Evolutionary conservation across 345 rosid genomes (phyloP), one percentile per base, ranked within the genome.

Genomic region (Tarenaya hassleriana): DNA sequence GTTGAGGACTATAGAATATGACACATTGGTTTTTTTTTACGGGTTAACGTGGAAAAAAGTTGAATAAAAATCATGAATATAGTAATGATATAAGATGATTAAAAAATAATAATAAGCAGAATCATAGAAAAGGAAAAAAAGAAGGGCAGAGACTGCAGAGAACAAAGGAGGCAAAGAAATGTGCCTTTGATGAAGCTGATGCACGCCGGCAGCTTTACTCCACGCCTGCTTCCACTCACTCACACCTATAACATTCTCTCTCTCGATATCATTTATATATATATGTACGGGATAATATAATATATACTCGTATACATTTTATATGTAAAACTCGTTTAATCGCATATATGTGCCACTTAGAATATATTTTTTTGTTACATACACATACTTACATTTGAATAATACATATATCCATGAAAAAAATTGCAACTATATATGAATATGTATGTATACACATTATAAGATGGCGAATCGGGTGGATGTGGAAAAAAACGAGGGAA

Each of bases 191-290:
- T 83, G 80, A 78, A 77, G 80, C 69, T 72, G 76, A 66, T 72
- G 94, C 97, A 90, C 88, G 95, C 97, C 88, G 86, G 86, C 94
- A 86, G 95, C 94, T 84, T 89, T 86, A 60, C 58, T 46, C 50
- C 55, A 66, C 71, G 71, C 71, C 66, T 66, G 71, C 71, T 60
- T 56, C 71, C 71, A 66, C 71, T 60, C 71, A 66, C 71, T 52
- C 65, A 66, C 70, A 59, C 61, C 71, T 66, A 66, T 53, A 54
- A 59, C 57, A 66, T 54, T 56, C 67, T 43, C 50, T 55, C 45
- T 35, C 69, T 64, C 67, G 34, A 47, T 9, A 42, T 52, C 29
- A 24, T 24, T 2, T 5, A 24, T 24, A 24, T 24, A 24, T 24
- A 2, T 24, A 24, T 24, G 2, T n/a, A n/a, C n/a, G n/a, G n/a